Conservation (phyloP, 805 yeast species). For the Saturnispora gosingensis region DNA sequence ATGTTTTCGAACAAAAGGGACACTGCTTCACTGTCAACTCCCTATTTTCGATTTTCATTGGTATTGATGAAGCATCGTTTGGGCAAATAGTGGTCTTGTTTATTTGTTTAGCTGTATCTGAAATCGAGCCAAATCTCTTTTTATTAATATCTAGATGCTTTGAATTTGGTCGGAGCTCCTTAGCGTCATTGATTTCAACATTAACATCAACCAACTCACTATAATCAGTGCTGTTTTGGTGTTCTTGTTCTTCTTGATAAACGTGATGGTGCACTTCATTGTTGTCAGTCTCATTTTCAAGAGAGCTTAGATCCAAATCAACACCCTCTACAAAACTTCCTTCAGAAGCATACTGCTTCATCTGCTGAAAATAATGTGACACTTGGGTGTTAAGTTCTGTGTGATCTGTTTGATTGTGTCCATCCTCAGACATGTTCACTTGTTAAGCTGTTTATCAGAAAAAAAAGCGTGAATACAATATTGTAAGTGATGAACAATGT, state of each 20-base stretch:
- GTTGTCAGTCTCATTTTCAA: neutral
- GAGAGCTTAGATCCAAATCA: constrained; percentile 14
- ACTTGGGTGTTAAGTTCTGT: constrained; percentile 23
- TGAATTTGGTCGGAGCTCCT: constrained; percentile 1
- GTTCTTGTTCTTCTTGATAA: neutral
- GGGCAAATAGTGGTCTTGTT: neutral
- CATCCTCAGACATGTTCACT: neutral
- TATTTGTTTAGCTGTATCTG: neutral
- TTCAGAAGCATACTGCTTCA: constrained; percentile 14
- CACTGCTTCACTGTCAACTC: constrained; percentile 18
- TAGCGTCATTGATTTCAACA: neutral
- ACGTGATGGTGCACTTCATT: neutral
- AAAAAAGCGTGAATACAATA: neutral
- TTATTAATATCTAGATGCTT: neutral
- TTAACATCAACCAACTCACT: neutral
- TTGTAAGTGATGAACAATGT: neutral
- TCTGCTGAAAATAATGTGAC: constrained; percentile 21
- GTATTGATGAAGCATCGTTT: neutral
- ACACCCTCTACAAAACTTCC: constrained; percentile 16
- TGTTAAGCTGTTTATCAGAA: neutral
- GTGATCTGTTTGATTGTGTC: constrained; percentile 17
- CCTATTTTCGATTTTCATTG: constrained; percentile 1
- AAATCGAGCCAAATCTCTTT: neutral
- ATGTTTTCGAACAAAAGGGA: constrained; percentile 43
- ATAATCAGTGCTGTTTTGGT: neutral